phyloP scores from a whole-genome alignment of 257 asterid genomes.

The Rubia yunnanensis region DNA sequence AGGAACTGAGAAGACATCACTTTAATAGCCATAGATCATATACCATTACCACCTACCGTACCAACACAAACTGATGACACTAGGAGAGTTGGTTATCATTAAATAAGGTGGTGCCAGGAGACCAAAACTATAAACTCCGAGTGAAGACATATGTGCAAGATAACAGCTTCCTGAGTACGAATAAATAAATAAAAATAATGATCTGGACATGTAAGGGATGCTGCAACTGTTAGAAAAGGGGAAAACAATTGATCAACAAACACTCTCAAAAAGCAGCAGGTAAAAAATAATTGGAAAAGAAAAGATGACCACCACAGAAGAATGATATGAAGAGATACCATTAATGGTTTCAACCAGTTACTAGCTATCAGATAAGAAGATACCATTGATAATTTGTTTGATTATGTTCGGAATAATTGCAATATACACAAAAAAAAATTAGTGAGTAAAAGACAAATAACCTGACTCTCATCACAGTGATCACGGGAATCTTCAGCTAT shows the following conservation, averaged over 20 bases:
- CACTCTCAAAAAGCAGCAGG: not conserved
- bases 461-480: constrained; percentile 45
- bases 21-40: not conserved
- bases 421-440: not conserved
- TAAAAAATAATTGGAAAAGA: not conserved
- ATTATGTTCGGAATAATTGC: not conserved
- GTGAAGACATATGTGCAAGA: not conserved
- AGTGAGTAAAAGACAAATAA: constrained; percentile 20
- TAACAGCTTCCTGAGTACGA: not conserved
- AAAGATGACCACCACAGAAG: not conserved
- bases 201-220: not conserved
- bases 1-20: not conserved
- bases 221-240: not conserved
- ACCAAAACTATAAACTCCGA: not conserved
- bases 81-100: not conserved
- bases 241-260: not conserved
- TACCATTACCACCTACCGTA: not conserved
- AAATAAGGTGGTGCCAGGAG: not conserved
- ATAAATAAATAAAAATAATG: not conserved
- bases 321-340: not conserved
- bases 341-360: not conserved
- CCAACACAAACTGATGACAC: not conserved
- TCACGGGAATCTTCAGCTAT: constrained; percentile 31
- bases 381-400: not conserved
- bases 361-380: not conserved